These are phyloP conservation scores for Solanum tarapatanum DNA, from an alignment of 257 asterid genomes.

Conservation along the genomic window DNA sequence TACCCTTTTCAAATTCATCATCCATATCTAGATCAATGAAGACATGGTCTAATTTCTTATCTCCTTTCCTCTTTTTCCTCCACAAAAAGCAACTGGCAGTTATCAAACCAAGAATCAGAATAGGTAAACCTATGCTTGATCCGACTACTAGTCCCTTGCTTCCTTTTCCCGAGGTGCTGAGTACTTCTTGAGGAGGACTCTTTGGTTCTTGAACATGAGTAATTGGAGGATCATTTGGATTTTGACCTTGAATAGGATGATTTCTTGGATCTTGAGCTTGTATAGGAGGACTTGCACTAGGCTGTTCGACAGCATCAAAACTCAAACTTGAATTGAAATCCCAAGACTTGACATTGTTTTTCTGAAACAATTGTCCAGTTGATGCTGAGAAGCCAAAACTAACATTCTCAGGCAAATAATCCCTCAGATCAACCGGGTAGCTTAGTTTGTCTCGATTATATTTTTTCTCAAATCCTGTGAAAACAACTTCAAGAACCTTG, in stretches of 20 bases:
- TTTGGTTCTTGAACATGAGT: background rate
- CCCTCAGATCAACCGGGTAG: constrained; percentile 11
- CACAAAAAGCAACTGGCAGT: background rate
- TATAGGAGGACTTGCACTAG: constrained; percentile 1
- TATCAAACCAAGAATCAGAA: background rate
- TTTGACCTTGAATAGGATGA: background rate
- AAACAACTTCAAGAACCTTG: constrained; percentile 1
- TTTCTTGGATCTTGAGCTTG: background rate
- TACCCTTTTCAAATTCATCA: constrained; percentile 15
- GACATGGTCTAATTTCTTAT: background rate
- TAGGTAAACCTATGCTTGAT: constrained; percentile 1
- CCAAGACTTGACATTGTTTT: constrained; percentile 30
- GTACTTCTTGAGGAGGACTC: background rate
- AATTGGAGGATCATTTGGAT: background rate
- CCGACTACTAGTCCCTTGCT: constrained; percentile 8
- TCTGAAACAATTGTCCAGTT: constrained; percentile 17
- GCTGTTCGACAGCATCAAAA: background rate
- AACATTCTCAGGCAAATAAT: constrained; percentile 25
- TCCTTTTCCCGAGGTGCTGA: background rate
- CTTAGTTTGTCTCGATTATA: background rate
- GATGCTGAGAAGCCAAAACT: constrained; percentile 34
- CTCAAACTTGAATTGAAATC: constrained; percentile 20
- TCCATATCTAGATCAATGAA: constrained; percentile 1
- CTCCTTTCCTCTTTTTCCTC: constrained; percentile 1
- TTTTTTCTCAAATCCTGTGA: background rate